Base-by-base conservation (phyloP, 2,329 filamentous ascomycete species). In the Chaetothyriales sp. region DNA sequence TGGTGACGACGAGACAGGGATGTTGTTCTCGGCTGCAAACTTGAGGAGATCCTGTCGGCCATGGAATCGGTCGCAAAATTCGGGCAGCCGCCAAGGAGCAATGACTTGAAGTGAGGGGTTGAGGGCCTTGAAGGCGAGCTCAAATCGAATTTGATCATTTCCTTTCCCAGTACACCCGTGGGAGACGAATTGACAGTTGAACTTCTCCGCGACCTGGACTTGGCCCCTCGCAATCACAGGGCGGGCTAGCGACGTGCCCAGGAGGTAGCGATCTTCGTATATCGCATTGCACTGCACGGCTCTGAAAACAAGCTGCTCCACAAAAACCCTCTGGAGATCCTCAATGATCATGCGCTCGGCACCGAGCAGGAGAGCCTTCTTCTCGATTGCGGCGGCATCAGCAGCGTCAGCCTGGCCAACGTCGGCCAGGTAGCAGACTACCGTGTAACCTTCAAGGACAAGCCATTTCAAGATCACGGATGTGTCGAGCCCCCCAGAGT, bases 231-330 rank as follows among this genome's bases (percentile, higher is more conserved):
- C 71, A 54, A 73, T 74, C 47, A 73, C 71, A 3, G 49, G 71
- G 49, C 71, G 70, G 53, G 71, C 71, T 28, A 64, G 60, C 10
- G 60, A 62, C 22, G 62, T 64, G 3, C 62, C 62, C 20, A 51
- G 47, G 20, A 54, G 58, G 40, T 54, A 60, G 64, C 51, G 52
- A 44, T 54, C 56, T 51, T 57, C 55, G 48, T 62, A 58, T 50
- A 57, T 55, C 57, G 75, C 75, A 61, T 77, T 78, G 70, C 81
- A 86, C 69, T 87, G 83, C 57, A 92, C 78, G 56, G 86, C 86
- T 49, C 78, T 82, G 77, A 83, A 89, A 74, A 83, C 84, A 45
- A 92, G 76, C 72, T 90, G 78, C 61, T 89, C 83, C 60, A 92
- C 79, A 63, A 92, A 89, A 69, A 87, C 83, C 61, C 75, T 75